Percentiles rank a stretch among this genome's conserved stretches.
Conservation (phyloP, 768 basidiomycete genomes). For the Obba rivulosa region DNA sequence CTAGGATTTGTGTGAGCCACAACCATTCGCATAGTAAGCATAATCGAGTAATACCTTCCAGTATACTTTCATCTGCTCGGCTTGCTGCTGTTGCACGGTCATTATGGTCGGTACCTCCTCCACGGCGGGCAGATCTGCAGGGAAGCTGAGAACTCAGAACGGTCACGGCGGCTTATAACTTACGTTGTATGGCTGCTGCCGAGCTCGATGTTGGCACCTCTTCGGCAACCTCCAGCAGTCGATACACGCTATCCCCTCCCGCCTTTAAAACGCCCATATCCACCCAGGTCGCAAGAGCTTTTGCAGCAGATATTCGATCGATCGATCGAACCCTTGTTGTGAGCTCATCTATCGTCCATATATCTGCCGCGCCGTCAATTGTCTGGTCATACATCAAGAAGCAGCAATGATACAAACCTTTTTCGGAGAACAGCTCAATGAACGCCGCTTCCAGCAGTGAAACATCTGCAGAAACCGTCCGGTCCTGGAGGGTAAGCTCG, state of each 20-base stretch:
- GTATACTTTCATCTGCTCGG: slow-evolving; percentile 81
- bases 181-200: slow-evolving; percentile 4
- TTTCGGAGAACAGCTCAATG: slow-evolving; percentile 77
- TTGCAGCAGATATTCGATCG: slow-evolving; percentile 59
- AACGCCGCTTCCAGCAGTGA: slow-evolving; percentile 88
- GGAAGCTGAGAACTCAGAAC: background rate
- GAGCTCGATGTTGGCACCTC: slow-evolving; percentile 29
- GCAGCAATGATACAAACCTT: slow-evolving; percentile 30
- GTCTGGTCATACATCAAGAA: background rate
- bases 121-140: slow-evolving; percentile 14
- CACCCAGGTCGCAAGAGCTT: slow-evolving; percentile 79
- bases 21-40: background rate
- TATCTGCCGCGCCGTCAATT: slow-evolving; percentile 36
- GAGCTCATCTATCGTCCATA: slow-evolving; percentile 71
- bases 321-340: slow-evolving; percentile 57
- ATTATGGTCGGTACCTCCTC: slow-evolving; percentile 45
- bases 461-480: slow-evolving; percentile 68
- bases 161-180: background rate
- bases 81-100: slow-evolving; percentile 66
- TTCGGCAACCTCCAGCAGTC: slow-evolving; percentile 58
- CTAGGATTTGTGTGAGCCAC: slow-evolving; percentile 28
- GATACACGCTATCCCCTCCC: slow-evolving; percentile 52
- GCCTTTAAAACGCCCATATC: slow-evolving; percentile 78
- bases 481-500: slow-evolving; percentile 79
- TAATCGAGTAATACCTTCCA: slow-evolving; percentile 61